phyloP scores from a whole-genome alignment of 495 filamentous ascomycete species.

The Glarea lozoyensis region DNA sequence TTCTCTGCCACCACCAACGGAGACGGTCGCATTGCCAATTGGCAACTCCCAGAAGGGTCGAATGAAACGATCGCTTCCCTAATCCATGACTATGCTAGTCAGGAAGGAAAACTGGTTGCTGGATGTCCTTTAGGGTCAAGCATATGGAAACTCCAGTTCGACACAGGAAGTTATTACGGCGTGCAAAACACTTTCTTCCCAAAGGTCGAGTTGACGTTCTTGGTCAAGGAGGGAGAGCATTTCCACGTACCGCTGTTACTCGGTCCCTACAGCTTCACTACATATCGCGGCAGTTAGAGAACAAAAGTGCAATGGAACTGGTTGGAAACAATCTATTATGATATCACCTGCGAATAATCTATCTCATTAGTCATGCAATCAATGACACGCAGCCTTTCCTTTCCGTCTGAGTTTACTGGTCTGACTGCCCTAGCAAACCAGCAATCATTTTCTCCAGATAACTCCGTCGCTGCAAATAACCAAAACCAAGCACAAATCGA shows the following conservation, averaged over 20 bases:
- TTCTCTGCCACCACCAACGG: constrained; percentile 57
- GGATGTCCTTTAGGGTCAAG: constrained; percentile 31
- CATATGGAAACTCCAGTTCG: constrained; percentile 69
- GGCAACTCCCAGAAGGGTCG: constrained; percentile 35
- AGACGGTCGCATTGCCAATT: constrained; percentile 78
- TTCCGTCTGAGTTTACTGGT: no score
- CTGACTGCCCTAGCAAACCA: background rate
- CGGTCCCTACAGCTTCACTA: constrained; percentile 86
- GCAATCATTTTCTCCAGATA: constrained; percentile 24
- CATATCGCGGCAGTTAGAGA: constrained; percentile 67
- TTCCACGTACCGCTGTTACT: constrained; percentile 90
- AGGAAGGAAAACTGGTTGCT: constrained; percentile 25
- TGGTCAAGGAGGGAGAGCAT: constrained; percentile 62
- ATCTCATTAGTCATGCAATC: no score
- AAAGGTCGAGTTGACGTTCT: constrained; percentile 81
- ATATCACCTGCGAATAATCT: no score
- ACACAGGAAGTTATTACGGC: constrained; percentile 70
- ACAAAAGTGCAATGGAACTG: background rate
- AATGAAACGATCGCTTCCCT: constrained; percentile 27
- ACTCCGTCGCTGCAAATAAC: constrained; percentile 6
- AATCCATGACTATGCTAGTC: constrained; percentile 11
- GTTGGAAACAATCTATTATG: background rate
- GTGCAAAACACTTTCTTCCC: constrained; percentile 78
- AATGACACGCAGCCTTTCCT: no score
- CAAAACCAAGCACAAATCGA: background rate